Evolutionary conservation across 2,329 filamentous ascomycete species (phyloP).

Genomic region (Stachybotrys chartarum): DNA sequence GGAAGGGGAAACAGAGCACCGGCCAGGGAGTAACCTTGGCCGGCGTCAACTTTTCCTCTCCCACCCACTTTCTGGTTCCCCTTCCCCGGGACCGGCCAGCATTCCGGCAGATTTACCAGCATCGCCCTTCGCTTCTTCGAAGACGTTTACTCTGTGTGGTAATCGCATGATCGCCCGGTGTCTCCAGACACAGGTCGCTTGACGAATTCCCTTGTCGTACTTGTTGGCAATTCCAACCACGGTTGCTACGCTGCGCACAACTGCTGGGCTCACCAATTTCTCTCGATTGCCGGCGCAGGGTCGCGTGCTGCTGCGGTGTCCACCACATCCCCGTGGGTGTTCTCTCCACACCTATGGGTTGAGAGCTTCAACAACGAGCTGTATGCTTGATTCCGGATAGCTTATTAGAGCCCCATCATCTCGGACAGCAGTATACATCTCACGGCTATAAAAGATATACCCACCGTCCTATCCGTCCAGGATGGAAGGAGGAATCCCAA

Average conservation of each 20-base stretch:
- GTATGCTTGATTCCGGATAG: not conserved
- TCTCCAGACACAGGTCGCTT: not conserved
- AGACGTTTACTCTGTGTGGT: not conserved
- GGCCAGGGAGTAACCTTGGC: no score
- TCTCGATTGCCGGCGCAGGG: no score
- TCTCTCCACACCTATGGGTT: not conserved
- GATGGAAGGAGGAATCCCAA: slow-evolving; percentile 1
- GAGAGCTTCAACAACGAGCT: not conserved
- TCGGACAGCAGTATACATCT: not conserved
- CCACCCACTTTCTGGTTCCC: not conserved
- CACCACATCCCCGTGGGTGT: not conserved
- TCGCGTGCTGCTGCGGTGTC: not conserved
- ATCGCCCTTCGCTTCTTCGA: not conserved
- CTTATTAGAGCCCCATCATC: slow-evolving; percentile 1
- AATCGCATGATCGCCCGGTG: not conserved
- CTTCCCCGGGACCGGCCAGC: not conserved
- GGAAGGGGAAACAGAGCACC: no score
- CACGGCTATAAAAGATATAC: not conserved
- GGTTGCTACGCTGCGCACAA: not conserved
- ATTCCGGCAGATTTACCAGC: not conserved
- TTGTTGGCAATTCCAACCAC: not conserved
- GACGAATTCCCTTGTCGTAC: no score
- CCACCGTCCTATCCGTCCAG: not conserved
- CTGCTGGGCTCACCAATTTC: not conserved
- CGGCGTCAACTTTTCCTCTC: not conserved